Evolutionary conservation across 768 basidiomycete genomes (phyloP).

Genomic region (Porpolomopsis calyptriformis): DNA sequence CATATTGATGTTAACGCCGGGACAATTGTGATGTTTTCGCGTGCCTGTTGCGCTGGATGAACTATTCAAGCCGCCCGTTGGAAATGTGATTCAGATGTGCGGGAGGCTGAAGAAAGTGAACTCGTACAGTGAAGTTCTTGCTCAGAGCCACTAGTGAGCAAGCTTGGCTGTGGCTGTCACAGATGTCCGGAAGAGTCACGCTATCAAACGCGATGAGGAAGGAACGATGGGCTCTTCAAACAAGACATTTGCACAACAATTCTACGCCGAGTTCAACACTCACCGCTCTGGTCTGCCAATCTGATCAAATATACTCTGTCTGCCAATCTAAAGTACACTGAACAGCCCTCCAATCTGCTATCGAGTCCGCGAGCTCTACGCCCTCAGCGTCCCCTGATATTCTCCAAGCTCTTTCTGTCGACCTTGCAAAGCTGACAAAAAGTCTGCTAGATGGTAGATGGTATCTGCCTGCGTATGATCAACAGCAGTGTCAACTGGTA

Average conservation of each 20-base stretch:
- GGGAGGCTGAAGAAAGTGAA: too few relatives aligned
- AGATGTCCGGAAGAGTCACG: too few relatives aligned
- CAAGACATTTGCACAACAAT: conserved; percentile 41
- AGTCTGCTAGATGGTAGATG: conserved; percentile 52
- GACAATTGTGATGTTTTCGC: not conserved
- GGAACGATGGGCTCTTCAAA: conserved; percentile 20
- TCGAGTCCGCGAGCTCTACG: conserved; percentile 30
- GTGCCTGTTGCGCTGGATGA: too few relatives aligned
- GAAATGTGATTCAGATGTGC: too few relatives aligned
- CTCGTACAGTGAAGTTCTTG: too few relatives aligned
- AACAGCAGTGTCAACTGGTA: conserved; percentile 60
- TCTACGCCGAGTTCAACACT: conserved; percentile 40
- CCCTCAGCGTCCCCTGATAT: conserved; percentile 20
- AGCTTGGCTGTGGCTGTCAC: too few relatives aligned
- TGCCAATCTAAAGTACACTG: conserved; percentile 3
- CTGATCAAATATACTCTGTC: conserved; percentile 8
- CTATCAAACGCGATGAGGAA: too few relatives aligned
- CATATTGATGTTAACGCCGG: conserved; percentile 19
- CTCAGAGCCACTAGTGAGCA: too few relatives aligned
- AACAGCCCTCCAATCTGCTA: conserved; percentile 39
- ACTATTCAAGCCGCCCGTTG: too few relatives aligned
- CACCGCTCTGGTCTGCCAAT: conserved; percentile 38
- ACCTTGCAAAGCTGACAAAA: conserved; percentile 51
- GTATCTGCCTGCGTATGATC: conserved; percentile 63
- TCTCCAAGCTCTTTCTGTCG: conserved; percentile 35